Evolutionary conservation across 2,329 filamentous ascomycete genomes (phyloP), one percentile per base, ranked within the genome.

Genomic region (Incumbomyces delicatus): DNA sequence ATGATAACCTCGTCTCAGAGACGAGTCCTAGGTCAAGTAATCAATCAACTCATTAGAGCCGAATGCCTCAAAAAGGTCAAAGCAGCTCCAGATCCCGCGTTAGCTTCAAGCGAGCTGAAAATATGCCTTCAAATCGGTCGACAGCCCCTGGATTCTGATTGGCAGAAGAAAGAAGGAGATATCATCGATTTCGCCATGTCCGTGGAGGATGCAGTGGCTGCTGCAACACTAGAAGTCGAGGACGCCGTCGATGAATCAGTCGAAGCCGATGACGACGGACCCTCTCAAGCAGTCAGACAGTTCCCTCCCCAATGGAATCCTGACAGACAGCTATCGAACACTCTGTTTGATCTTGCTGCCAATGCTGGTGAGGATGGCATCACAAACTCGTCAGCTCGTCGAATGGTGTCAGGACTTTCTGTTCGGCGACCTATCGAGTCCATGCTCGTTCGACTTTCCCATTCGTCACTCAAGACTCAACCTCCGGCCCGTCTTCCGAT

Each of bases 401-500:
- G 67, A 63, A 61, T 69, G 36, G 60, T 75, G 6, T 67, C 63
- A 57, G 77, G 78, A 8, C 60, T 62, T 8, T 72, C 76, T 53
- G 79, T 73, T 61, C 69, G 68, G 44, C 66, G 76, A 41, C 73
- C 76, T 0, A 56, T 78, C 27, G 78, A 81, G 55, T 67, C 70
- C 27, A 62, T 70, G 16, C 57, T 81, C 17, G 61, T 61, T 41
- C 71, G 75, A 20, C 54, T 81, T 32, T 74, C 74, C 1, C 71
- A 78, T 47, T 64, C 69, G 46, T 80, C 77, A 72, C 70, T 77
- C 45, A 56, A 72, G 13, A 74, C 73, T n/a, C 78, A 82, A 53
- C 77, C 78, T 18, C 61, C 64, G 2, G 71, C 78, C 57, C 64
- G 81, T 17, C 70, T 73, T 14, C 76, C 80, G 55, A 61, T 79